Evolutionary conservation across 768 basidiomycete species (phyloP).

Genomic region (Gloeostereum incarnatum): DNA sequence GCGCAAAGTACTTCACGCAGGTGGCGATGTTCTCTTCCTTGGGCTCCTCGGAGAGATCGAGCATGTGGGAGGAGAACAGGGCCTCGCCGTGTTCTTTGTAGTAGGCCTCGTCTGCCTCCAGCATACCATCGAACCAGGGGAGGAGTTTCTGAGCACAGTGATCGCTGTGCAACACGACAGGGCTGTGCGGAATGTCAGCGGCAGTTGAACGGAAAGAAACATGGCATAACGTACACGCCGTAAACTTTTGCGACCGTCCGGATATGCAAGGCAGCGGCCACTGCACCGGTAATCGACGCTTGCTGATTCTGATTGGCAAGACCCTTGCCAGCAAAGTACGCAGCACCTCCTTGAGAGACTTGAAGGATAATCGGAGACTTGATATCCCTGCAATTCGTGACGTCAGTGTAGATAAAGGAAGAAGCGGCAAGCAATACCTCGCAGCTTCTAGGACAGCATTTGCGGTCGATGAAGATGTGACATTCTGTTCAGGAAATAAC

Average conservation of each 20-base stretch:
- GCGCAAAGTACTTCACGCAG: conserved; percentile 91
- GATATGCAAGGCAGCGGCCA: conserved; percentile 88
- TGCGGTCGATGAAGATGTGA: conserved; percentile 91
- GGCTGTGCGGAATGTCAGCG: too few relatives aligned
- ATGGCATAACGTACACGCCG: conserved; percentile 64
- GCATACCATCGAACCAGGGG: conserved; percentile 99
- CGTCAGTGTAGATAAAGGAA: too few relatives aligned
- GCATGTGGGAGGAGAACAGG: conserved; percentile 97
- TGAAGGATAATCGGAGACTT: conserved; percentile 98
- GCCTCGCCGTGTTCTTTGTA: conserved; percentile 82
- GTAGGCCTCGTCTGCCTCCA: conserved; percentile 90
- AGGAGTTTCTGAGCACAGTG: conserved; percentile 98
- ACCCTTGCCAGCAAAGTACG: conserved; percentile 96
- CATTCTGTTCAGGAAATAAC: conserved; percentile 50
- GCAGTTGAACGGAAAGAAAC: conserved; percentile 2
- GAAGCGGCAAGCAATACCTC: conserved; percentile 38
- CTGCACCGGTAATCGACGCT: conserved; percentile 88
- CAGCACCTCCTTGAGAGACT: conserved; percentile 93
- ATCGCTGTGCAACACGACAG: conserved; percentile 96
- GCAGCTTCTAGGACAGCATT: conserved; percentile 96
- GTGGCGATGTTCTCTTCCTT: conserved; percentile 92
- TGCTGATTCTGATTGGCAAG: conserved; percentile 92
- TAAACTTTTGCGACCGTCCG: conserved; percentile 82
- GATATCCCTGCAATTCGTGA: conserved; percentile 75
- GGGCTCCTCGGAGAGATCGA: conserved; percentile 90